Conservation (phyloP, 177 flowering plant species). For the Vitis hybrid region DNA sequence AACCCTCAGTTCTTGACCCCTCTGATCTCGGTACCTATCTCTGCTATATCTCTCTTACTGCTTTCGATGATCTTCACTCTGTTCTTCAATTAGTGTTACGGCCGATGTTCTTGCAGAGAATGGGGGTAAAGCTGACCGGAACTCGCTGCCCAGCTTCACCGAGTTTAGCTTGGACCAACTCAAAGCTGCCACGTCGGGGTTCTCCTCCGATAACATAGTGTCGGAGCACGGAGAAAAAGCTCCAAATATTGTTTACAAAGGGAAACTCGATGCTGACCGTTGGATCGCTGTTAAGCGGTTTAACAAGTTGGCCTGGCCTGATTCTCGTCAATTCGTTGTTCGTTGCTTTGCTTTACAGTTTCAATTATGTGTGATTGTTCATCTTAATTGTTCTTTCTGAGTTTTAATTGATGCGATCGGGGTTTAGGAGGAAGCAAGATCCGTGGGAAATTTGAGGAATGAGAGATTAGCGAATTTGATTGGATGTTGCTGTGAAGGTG, state of each 20-base stretch:
- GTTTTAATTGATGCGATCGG: slow-evolving; percentile 10
- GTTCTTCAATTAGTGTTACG: neutral
- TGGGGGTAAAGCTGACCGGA: slow-evolving; percentile 37
- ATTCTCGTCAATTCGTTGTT: slow-evolving; percentile 76
- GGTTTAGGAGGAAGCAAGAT: slow-evolving; percentile 69
- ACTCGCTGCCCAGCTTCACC: slow-evolving; percentile 42
- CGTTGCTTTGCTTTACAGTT: slow-evolving; percentile 10
- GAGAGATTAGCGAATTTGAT: slow-evolving; percentile 77
- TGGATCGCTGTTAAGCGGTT: slow-evolving; percentile 82
- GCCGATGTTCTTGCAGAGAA: slow-evolving; percentile 31
- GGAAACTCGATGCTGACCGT: slow-evolving; percentile 45
- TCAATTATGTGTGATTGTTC: neutral
- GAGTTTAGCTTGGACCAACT: slow-evolving; percentile 75
- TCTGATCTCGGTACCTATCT: slow-evolving; percentile 48
- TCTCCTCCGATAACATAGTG: slow-evolving; percentile 67
- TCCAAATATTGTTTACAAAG: slow-evolving; percentile 81
- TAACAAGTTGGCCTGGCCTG: slow-evolving; percentile 79
- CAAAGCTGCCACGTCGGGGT: slow-evolving; percentile 57
- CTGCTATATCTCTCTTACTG: neutral
- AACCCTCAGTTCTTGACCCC: slow-evolving; percentile 52
- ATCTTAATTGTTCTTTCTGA: neutral
- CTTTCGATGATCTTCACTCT: neutral
- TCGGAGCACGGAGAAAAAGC: slow-evolving; percentile 91
- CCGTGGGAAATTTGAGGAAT: slow-evolving; percentile 69
- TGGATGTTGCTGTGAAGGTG: slow-evolving; percentile 79